Conservation (phyloP, 2,329 filamentous ascomycete genomes). For the Talaromyces rugulosus region DNA sequence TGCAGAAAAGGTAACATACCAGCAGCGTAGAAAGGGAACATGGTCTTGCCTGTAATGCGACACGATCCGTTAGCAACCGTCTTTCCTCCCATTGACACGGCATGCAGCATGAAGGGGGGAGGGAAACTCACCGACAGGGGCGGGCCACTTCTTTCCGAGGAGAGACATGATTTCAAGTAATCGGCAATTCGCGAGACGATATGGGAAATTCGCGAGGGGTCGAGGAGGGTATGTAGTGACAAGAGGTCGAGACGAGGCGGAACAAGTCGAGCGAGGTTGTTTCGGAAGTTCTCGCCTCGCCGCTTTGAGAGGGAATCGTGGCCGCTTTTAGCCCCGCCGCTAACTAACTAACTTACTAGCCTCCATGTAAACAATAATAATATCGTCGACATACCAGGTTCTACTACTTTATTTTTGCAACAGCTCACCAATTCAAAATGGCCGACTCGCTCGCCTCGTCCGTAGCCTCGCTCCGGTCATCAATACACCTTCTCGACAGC, state of each 20-base stretch:
- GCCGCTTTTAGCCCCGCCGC: slow-evolving; percentile 28
- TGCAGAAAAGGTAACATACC: slow-evolving; percentile 57
- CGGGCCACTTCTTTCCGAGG: slow-evolving; percentile 80
- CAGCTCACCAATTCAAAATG: slow-evolving; percentile 22
- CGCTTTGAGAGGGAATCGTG: slow-evolving; percentile 17
- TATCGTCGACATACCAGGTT: background rate
- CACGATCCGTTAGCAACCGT: slow-evolving; percentile 25
- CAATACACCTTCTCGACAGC: slow-evolving; percentile 58
- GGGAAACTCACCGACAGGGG: slow-evolving; percentile 65
- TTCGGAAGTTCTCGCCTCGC: slow-evolving; percentile 22
- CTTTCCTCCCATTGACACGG: slow-evolving; percentile 11
- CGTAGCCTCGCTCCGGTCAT: slow-evolving; percentile 57
- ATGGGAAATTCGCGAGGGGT: slow-evolving; percentile 14
- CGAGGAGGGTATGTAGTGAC: slow-evolving; percentile 20
- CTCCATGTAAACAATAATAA: slow-evolving; percentile 22
- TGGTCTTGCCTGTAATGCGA: slow-evolving; percentile 67
- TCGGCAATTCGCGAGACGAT: background rate
- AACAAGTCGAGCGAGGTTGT: slow-evolving; percentile 30
- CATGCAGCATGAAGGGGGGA: background rate
- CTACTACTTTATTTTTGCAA: background rate
- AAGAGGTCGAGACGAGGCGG: slow-evolving; percentile 29
- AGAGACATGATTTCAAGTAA: slow-evolving; percentile 56
- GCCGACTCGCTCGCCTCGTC: slow-evolving; percentile 53
- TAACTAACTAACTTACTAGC: slow-evolving; percentile 14
- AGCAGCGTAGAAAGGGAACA: slow-evolving; percentile 90